A percentile compares a stretch with the other conserved stretches of the same genome.
Evolutionary conservation across 2,329 filamentous ascomycete genomes (phyloP).

Genomic region (Penicillium occitanis): DNA sequence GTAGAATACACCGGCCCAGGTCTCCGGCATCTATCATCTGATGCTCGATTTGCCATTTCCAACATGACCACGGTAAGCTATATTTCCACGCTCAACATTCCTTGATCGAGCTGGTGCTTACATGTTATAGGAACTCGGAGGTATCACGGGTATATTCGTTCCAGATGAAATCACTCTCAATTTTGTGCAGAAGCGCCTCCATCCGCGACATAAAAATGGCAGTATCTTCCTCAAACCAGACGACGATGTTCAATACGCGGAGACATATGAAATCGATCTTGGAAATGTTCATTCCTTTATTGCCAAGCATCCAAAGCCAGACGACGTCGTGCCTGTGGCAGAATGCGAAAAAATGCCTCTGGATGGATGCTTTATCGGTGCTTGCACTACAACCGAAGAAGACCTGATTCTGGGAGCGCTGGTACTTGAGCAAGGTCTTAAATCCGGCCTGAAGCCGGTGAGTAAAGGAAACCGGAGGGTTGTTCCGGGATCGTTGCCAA

Average conservation of each 20-base stretch:
- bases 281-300: slow-evolving; percentile 39
- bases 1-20: slow-evolving; percentile 50
- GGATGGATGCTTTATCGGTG: slow-evolving; percentile 50
- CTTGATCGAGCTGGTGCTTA: neutral
- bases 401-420: slow-evolving; percentile 47
- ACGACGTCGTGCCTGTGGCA: slow-evolving; percentile 46
- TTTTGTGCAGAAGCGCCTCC: slow-evolving; percentile 38
- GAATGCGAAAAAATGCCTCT: slow-evolving; percentile 35
- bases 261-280: slow-evolving; percentile 41
- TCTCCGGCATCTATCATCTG: slow-evolving; percentile 39
- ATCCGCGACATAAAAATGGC: slow-evolving; percentile 35
- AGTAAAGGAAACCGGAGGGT: slow-evolving; percentile 41
- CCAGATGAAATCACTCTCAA: slow-evolving; percentile 40
- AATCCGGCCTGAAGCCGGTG: slow-evolving; percentile 32
- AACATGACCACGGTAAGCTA: slow-evolving; percentile 46
- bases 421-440: slow-evolving; percentile 42
- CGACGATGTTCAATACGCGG: slow-evolving; percentile 41
- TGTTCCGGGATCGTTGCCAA: slow-evolving; percentile 44
- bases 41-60: slow-evolving; percentile 50
- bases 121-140: slow-evolving; percentile 41
- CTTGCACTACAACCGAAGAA: slow-evolving; percentile 50
- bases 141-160: slow-evolving; percentile 46
- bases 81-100: neutral
- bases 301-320: slow-evolving; percentile 45
- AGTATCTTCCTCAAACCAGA: slow-evolving; percentile 45